Conservation (phyloP, 805 yeast species). For the Candida manassasensis region DNA sequence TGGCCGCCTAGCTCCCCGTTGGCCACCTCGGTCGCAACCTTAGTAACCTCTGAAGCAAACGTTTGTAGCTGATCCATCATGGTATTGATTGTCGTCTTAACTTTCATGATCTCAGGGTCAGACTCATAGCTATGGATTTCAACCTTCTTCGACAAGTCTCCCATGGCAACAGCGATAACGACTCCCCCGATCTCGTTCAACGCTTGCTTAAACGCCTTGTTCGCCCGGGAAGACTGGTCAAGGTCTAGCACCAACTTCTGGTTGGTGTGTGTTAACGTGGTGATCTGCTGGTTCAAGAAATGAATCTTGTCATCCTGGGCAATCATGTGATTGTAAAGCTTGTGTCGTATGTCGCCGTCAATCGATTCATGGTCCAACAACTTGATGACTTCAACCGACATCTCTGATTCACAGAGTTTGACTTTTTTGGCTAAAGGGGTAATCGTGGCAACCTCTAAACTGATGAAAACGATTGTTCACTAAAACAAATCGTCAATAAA, state of each 20-base stretch:
- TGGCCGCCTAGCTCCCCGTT: constrained; percentile 89
- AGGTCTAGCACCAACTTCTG: constrained; percentile 2
- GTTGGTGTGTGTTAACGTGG: not conserved
- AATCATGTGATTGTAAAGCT: constrained; percentile 1
- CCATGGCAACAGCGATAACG: constrained; percentile 84
- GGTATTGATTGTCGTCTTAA: constrained; percentile 75
- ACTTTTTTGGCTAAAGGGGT: constrained; percentile 1
- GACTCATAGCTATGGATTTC: constrained; percentile 64
- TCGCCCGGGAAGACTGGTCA: constrained; percentile 34
- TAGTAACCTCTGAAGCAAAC: constrained; percentile 76
- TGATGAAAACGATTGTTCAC: no score
- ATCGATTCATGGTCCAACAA: constrained; percentile 2
- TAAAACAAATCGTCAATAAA: no score
- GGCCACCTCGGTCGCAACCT: constrained; percentile 86
- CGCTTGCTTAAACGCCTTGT: constrained; percentile 68
- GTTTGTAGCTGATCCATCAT: constrained; percentile 87
- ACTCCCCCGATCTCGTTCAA: constrained; percentile 79
- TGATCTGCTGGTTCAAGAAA: constrained; percentile 3
- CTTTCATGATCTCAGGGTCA: constrained; percentile 75
- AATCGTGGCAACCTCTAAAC: no score
- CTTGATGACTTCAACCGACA: constrained; percentile 2
- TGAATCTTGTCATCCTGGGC: constrained; percentile 3
- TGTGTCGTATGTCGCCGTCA: constrained; percentile 4
- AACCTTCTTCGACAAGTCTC: constrained; percentile 79
- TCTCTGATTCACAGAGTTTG: constrained; percentile 4